A percentile compares a stretch with the other conserved stretches of the same genome.
Conservation (phyloP, 2,329 filamentous ascomycete species). For the Diaporthe eres region DNA sequence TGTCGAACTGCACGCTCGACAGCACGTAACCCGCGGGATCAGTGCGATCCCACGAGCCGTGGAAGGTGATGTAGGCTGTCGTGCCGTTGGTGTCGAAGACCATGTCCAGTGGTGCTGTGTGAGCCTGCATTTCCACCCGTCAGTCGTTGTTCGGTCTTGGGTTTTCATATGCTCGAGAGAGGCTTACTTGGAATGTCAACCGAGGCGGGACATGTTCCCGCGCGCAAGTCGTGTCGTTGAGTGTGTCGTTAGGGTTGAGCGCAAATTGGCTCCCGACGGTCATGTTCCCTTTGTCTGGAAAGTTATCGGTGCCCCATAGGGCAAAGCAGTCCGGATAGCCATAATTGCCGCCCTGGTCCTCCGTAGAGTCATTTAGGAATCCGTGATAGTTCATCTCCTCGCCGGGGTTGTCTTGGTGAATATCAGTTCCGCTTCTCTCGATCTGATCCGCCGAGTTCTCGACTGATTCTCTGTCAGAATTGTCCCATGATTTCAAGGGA, state of each 20-base stretch:
- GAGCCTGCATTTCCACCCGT: constrained; percentile 57
- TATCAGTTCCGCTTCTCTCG: constrained; percentile 65
- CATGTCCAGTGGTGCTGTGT: constrained; percentile 80
- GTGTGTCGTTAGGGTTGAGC: constrained; percentile 49
- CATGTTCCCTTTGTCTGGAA: constrained; percentile 59
- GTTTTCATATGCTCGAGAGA: background rate
- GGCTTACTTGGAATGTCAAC: constrained; percentile 63
- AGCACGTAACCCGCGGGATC: constrained; percentile 57
- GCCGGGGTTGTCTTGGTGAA: constrained; percentile 77
- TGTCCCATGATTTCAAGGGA: too few species aligned
- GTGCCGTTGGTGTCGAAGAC: constrained; percentile 72
- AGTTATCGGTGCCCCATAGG: constrained; percentile 69
- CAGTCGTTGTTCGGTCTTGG: background rate
- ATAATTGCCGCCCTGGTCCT: constrained; percentile 67
- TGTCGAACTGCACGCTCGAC: constrained; percentile 56
- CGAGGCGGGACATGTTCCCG: constrained; percentile 62
- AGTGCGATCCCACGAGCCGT: constrained; percentile 73
- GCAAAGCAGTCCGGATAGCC: constrained; percentile 81
- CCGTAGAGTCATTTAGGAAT: constrained; percentile 57
- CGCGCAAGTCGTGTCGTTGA: constrained; percentile 62
- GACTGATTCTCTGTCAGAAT: constrained; percentile 53
- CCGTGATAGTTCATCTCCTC: constrained; percentile 82
- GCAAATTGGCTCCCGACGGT: constrained; percentile 66
- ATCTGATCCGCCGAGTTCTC: constrained; percentile 78
- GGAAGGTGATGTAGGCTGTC: constrained; percentile 77